phyloP scores from a whole-genome alignment of 805 yeast species.

The Lachancea meyersii region DNA sequence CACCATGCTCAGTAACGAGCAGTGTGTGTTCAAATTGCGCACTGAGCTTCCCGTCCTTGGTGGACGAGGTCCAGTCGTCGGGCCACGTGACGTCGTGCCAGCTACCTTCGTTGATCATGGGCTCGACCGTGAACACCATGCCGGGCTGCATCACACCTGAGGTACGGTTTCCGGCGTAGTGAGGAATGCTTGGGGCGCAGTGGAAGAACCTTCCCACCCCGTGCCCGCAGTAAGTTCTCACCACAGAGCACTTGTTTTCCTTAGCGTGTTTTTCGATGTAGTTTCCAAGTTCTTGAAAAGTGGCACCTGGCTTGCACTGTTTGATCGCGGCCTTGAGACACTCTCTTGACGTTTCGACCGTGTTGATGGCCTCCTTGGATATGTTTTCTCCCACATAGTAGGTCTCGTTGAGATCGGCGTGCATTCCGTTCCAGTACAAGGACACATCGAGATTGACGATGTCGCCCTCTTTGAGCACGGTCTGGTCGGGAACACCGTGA shows the following conservation, averaged over 20 bases:
- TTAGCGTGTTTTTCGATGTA: constrained; percentile 82
- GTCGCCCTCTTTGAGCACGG: constrained; percentile 86
- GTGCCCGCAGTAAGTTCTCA: constrained; percentile 88
- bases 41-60: constrained; percentile 81
- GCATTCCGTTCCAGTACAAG: constrained; percentile 78
- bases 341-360: constrained; percentile 90
- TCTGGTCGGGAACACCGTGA: constrained; percentile 94
- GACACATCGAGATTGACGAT: constrained; percentile 88
- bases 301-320: constrained; percentile 82
- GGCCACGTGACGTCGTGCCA: constrained; percentile 88
- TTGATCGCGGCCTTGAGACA: constrained; percentile 78
- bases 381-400: constrained; percentile 90
- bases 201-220: constrained; percentile 87
- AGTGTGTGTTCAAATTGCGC: constrained; percentile 96
- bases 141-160: constrained; percentile 94
- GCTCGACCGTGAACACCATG: constrained; percentile 94
- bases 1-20: constrained; percentile 88
- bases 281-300: constrained; percentile 82
- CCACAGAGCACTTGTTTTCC: constrained; percentile 74
- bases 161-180: constrained; percentile 88
- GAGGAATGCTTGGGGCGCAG: constrained; percentile 88
- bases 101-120: constrained; percentile 87
- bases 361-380: constrained; percentile 69
- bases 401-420: constrained; percentile 93
- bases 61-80: constrained; percentile 92